A percentile compares a stretch with the other conserved stretches of the same genome.
phyloP scores from a whole-genome alignment of 352 stramenopile species.

The Thalassiosira mediterranea region DNA sequence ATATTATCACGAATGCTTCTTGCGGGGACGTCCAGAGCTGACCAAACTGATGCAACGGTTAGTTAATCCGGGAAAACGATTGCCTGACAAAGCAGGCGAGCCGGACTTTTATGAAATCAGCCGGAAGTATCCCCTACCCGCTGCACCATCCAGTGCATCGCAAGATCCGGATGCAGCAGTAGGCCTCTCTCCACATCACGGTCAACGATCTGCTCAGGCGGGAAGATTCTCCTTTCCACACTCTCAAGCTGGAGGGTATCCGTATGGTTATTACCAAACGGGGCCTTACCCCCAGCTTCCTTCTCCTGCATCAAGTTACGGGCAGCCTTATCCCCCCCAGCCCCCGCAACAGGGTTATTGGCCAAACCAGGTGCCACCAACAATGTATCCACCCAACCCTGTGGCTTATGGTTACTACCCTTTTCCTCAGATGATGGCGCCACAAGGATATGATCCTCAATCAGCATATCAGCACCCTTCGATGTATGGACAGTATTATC shows the following conservation, averaged over 20 bases:
- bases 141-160: slow-evolving; percentile 5
- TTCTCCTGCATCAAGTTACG: slow-evolving; percentile 11
- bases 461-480: slow-evolving; percentile 27
- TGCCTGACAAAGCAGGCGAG: slow-evolving; percentile 37
- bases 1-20: slow-evolving; percentile 30
- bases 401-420: slow-evolving; percentile 32
- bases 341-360: slow-evolving; percentile 22
- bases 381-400: slow-evolving; percentile 22
- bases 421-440: slow-evolving; percentile 37
- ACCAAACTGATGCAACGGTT: slow-evolving; percentile 22
- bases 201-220: slow-evolving; percentile 2
- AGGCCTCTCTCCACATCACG: slow-evolving; percentile 2
- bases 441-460: slow-evolving; percentile 26
- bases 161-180: not conserved
- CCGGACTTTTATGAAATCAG: slow-evolving; percentile 50
- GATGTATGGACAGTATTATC: slow-evolving; percentile 32
- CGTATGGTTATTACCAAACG: slow-evolving; percentile 20
- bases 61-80: slow-evolving; percentile 32
- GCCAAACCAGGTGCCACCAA: slow-evolving; percentile 9
- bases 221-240: slow-evolving; percentile 19
- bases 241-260: slow-evolving; percentile 7
- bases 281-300: slow-evolving; percentile 21
- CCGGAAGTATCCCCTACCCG: slow-evolving; percentile 31
- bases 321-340: slow-evolving; percentile 16
- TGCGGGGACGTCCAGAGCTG: slow-evolving; percentile 7